Conservation (phyloP, 2,329 filamentous ascomycete genomes). For the Macrophomina pseudophaseolina region DNA sequence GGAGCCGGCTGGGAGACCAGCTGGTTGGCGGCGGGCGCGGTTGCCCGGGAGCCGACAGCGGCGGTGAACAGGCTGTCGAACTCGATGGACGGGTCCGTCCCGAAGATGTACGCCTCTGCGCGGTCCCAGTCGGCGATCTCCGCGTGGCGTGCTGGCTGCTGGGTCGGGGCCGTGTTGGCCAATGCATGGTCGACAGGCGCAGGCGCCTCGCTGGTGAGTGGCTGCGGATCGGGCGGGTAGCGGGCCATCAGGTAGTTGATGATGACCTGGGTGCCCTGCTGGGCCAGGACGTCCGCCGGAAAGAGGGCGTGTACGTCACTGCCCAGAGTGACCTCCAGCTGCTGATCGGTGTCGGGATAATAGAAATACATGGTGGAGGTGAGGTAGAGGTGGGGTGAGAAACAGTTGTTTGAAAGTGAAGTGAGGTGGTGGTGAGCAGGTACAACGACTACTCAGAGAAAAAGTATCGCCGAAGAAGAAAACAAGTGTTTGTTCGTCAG, state of each 20-base stretch:
- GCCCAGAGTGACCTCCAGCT: background rate
- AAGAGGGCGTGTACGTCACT: background rate
- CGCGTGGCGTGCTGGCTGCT: background rate
- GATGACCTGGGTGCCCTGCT: background rate
- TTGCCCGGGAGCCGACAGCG: background rate
- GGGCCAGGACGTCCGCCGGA: background rate
- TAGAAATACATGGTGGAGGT: too few species aligned
- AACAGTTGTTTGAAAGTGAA: background rate
- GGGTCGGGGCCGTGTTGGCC: background rate
- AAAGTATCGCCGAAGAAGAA: background rate
- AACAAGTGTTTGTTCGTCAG: background rate
- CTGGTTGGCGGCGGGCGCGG: background rate
- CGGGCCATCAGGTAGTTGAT: background rate
- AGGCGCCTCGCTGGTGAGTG: background rate
- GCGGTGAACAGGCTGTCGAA: background rate
- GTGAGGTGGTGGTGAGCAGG: background rate
- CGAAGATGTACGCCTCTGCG: background rate
- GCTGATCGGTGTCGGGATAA: background rate
- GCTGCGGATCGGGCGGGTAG: background rate
- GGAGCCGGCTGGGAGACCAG: background rate
- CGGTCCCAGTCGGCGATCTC: background rate
- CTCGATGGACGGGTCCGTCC: background rate
- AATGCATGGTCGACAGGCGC: background rate
- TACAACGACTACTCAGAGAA: background rate
- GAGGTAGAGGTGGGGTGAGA: too few species aligned